Percentiles rank a stretch among this genome's conserved stretches.
Conservation (phyloP, 176 grass and related monocot genomes). For the Lolium rigidum region DNA sequence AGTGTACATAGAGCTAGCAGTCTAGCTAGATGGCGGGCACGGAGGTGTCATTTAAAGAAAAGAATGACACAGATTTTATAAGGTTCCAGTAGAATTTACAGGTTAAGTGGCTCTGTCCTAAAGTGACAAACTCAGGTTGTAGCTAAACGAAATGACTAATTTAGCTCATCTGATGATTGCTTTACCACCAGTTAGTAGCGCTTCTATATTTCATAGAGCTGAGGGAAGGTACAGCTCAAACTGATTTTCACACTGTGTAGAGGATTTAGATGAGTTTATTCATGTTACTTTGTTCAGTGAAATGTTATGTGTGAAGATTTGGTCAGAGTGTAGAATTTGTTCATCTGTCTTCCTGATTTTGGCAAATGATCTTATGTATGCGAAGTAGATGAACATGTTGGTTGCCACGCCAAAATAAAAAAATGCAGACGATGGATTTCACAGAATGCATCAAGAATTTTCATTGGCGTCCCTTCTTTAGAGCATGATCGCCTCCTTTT, state of each 20-base stretch:
- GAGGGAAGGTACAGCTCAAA: constrained; percentile 40
- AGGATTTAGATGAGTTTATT: constrained; percentile 46
- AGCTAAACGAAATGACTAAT: constrained; percentile 33
- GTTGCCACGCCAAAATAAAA: not conserved
- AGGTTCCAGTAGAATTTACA: constrained; percentile 47
- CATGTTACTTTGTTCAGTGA: constrained; percentile 47
- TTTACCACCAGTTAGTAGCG: constrained; percentile 11
- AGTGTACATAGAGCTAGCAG: constrained; percentile 63
- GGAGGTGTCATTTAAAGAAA: constrained; percentile 30
- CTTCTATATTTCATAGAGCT: constrained; percentile 34
- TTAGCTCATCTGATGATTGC: constrained; percentile 39
- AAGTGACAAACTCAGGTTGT: constrained; percentile 27
- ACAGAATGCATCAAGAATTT: not conserved
- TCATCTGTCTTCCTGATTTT: not conserved
- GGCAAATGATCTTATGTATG: not conserved
- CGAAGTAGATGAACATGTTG: not conserved
- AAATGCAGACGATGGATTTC: not conserved
- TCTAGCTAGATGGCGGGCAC: constrained; percentile 33
- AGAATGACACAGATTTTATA: constrained; percentile 39
- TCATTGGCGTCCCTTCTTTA: not conserved
- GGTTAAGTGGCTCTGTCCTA: constrained; percentile 22
- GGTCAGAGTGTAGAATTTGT: not conserved
- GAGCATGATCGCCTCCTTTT: not conserved
- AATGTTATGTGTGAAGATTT: constrained; percentile 27
- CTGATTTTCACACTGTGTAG: constrained; percentile 15